Evolutionary conservation across 108 stramenopile genomes (phyloP), one percentile per base, ranked within the genome.

Genomic region (Chaetoceros tenuissimus): DNA sequence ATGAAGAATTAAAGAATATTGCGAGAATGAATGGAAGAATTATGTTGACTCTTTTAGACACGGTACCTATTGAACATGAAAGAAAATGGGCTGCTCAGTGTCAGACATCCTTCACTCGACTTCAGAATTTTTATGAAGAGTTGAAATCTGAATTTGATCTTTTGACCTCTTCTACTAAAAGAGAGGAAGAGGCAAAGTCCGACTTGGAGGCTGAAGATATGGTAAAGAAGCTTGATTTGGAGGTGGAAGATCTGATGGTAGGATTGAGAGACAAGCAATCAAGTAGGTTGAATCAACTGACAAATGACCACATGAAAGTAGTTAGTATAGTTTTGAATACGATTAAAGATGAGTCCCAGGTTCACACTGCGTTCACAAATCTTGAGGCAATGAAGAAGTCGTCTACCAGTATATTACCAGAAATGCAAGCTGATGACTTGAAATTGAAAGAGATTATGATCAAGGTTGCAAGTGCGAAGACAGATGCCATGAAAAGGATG

Each of bases 31-130:
- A 84, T 31, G 88, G 88, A 18, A 66, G 88, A 47, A 68, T 82
- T 16, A 82, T 90, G 82, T 82, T 86, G 64, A 75, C 82, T 0
- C 64, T 90, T 45, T 31, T 90, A 2, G 88, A 90, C 60, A 81
- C 84, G 0, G 88, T 90, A n/a, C 88, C 88, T n/a, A 75, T 90
- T 0, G 88, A 90, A 47, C 70, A 73, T 30, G 88, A 90, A 58
- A 60, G 74, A 50, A 68, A 73, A 29, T 90, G 88, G 88, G 79
- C 81, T 8, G 64, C 57, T 27, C 84, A 85, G 59, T 90, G 88
- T 48, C 74, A 74, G 62, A 75, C 55, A 30, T 81, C 84, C 18
- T 82, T 85, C 31, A 74, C 84, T 56, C 66, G 84, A 31, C 63
- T 90, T 46, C 3, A 74, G 43, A 40, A 68, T 8, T 57, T 79